These are phyloP conservation scores for Farysia itapuensis DNA, from an alignment of 1,284 basidiomycete species.

Conservation along the genomic window DNA sequence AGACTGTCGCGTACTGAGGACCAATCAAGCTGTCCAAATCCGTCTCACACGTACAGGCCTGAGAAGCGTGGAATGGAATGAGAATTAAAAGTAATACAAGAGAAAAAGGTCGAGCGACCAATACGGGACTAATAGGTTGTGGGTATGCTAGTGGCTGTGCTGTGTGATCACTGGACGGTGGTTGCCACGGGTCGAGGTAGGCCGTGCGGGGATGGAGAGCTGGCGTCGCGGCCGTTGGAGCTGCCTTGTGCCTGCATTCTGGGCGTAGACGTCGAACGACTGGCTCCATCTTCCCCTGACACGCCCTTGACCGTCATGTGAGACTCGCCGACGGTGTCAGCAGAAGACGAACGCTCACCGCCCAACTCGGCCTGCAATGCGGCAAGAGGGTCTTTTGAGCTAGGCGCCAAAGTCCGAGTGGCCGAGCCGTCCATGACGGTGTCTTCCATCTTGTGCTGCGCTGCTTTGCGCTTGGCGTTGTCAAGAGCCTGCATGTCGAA, in stretches of 20 bases:
- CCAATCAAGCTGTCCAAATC: too few relatives aligned
- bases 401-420: neutral
- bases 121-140: too few relatives aligned
- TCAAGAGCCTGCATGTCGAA: constrained; percentile 26
- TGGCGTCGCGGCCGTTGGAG: constrained; percentile 13
- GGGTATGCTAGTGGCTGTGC: too few relatives aligned
- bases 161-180: constrained; percentile 23
- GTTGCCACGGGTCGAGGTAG: constrained; percentile 32
- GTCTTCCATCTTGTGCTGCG: constrained; percentile 16
- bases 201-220: constrained; percentile 26
- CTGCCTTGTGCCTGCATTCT: constrained; percentile 13
- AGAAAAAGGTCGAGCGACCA: too few relatives aligned
- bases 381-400: constrained; percentile 11
- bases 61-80: too few relatives aligned
- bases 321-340: constrained; percentile 11
- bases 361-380: constrained; percentile 14
- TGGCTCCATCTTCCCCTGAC: constrained; percentile 4
- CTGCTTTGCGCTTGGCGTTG: constrained; percentile 24
- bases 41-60: too few relatives aligned
- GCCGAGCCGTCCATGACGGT: constrained; percentile 1
- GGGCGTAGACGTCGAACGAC: constrained; percentile 15
- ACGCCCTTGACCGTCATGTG: constrained; percentile 34
- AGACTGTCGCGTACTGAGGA: too few relatives aligned
- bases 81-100: too few relatives aligned
- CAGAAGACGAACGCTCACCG: constrained; percentile 7